These are phyloP conservation scores for Schwanniomyces pseudopolymorphus DNA, from an alignment of 805 yeast species.

Conservation along the genomic window DNA sequence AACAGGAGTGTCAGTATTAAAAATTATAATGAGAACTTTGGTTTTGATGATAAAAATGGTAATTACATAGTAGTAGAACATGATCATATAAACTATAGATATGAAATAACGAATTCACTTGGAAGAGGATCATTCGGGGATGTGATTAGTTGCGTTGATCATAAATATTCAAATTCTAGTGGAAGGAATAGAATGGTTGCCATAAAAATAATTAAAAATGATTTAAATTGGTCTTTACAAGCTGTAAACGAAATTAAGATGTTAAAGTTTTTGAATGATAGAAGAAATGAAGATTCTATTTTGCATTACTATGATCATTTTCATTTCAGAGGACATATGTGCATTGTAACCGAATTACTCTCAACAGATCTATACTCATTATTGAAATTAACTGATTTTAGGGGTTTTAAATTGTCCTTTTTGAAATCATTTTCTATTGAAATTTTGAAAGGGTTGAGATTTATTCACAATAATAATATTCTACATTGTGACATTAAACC, in stretches of 20 bases:
- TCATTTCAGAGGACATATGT: slow-evolving; percentile 77
- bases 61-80: slow-evolving; percentile 55
- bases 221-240: slow-evolving; percentile 71
- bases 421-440: slow-evolving; percentile 51
- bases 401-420: slow-evolving; percentile 46
- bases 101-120: slow-evolving; percentile 55
- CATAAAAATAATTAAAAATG: slow-evolving; percentile 72
- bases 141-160: slow-evolving; percentile 69
- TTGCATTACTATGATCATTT: slow-evolving; percentile 66
- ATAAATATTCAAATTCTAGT: slow-evolving; percentile 34
- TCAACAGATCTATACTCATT: slow-evolving; percentile 66
- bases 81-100: slow-evolving; percentile 78
- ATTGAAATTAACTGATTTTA: slow-evolving; percentile 48
- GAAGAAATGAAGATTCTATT: slow-evolving; percentile 23
- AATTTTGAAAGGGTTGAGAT: slow-evolving; percentile 57
- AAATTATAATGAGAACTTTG: slow-evolving; percentile 51
- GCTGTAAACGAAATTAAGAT: slow-evolving; percentile 75
- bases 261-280: slow-evolving; percentile 46
- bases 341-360: slow-evolving; percentile 73
- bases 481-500: slow-evolving; percentile 89
- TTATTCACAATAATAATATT: slow-evolving; percentile 54
- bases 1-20: slow-evolving; percentile 32
- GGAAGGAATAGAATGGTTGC: slow-evolving; percentile 53
- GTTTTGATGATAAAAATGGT: slow-evolving; percentile 69
- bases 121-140: slow-evolving; percentile 86